Base-by-base conservation (phyloP, 2,329 filamentous ascomycete genomes). In the Trichoderma sp. region DNA sequence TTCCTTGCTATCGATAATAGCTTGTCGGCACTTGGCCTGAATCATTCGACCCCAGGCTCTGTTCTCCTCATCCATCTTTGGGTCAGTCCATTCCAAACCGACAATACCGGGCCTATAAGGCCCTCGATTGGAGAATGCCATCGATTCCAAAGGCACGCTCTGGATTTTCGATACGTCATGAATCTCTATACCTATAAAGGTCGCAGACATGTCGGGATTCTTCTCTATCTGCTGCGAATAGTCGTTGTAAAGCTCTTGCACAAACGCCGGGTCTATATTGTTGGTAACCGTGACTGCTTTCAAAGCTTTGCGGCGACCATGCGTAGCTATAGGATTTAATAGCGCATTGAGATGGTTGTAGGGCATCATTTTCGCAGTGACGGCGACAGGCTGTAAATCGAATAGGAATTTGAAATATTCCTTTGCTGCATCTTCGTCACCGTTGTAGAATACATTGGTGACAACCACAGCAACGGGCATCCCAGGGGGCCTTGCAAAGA, bases 231-330 rank as follows among this genome's bases (percentile, higher is more conserved):
- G 78, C 71, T 27, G 77, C 72, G 80, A 0, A 71, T 70, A 5
- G 73, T 74, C 24, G 76, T 76, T 27, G 16, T 52, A 67, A 4
- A 67, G 16, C 2, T 52, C 64, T 3, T 67, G 55, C 7, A 67
- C 55, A 37, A 58, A 49, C 40, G 27, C 55, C 0, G 70, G 52
- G n/a, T 72, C 59, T 0, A 85, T 73, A 0, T 84, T 82, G 31
- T 82, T 77, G 5, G 78, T 75, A 71, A 81, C 79, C 55, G 81
- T 83, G 3, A 82, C 74, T 1, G 81, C 81, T 70, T 83, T 82
- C 70, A 81, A 72, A 13, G 75, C 71, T 55, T 76, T 79, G 4
- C 80, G 77, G 59, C 78, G 78, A 2, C 80, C 77, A 33, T 70
- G 67, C 0, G 76, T 76, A 63, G 81, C 81, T 53, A 78, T 72